A percentile compares a stretch with the other conserved stretches of the same genome.
phyloP scores from a whole-genome alignment of 805 yeast genomes.

The Wickerhamomyces hampshirensis region DNA sequence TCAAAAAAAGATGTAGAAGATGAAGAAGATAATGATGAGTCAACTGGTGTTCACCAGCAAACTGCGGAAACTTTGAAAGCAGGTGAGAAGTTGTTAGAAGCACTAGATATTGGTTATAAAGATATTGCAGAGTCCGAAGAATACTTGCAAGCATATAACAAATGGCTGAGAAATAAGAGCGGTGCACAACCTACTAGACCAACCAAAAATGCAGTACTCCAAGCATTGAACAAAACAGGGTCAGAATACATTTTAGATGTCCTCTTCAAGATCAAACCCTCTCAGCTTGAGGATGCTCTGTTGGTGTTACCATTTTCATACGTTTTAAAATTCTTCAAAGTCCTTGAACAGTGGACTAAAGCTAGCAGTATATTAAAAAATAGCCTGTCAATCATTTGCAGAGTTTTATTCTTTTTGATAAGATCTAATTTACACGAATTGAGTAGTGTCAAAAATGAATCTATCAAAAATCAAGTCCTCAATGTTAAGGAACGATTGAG shows the following conservation, averaged over 20 bases:
- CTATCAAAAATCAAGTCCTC: conserved; percentile 58
- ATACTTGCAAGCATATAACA: conserved; percentile 39
- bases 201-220: conserved; percentile 62
- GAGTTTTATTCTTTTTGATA: conserved; percentile 70
- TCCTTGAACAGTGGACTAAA: conserved; percentile 72
- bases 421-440: conserved; percentile 75
- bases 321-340: conserved; percentile 62
- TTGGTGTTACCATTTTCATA: conserved; percentile 87
- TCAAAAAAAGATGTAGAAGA: conserved; percentile 32
- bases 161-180: conserved; percentile 39
- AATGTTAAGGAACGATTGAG: conserved; percentile 62
- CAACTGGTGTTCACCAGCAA: conserved; percentile 67
- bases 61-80: conserved; percentile 90
- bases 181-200: conserved; percentile 56
- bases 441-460: conserved; percentile 59
- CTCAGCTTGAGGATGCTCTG: conserved; percentile 90
- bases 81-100: conserved; percentile 90
- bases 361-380: conserved; percentile 40
- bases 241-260: conserved; percentile 75
- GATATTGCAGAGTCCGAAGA: conserved; percentile 58
- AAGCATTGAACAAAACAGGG: conserved; percentile 68
- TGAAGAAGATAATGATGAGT: conserved; percentile 48
- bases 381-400: conserved; percentile 62
- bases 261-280: conserved; percentile 63
- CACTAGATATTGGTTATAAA: conserved; percentile 73